phyloP scores from a whole-genome alignment of 805 yeast species.

The Brettanomyces naardenensis region DNA sequence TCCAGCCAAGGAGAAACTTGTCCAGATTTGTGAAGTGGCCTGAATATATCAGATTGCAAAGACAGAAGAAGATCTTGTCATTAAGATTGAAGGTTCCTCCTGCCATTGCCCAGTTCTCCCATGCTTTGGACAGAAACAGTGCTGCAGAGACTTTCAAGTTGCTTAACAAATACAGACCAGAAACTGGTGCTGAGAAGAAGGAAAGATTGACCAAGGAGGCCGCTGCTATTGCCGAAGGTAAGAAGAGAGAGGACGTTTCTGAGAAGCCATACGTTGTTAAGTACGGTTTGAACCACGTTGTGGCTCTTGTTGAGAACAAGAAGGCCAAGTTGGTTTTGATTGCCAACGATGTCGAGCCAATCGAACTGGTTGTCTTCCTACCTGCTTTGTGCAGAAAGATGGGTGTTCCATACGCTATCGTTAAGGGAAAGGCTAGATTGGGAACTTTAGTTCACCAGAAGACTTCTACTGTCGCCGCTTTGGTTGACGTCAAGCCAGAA shows the following conservation, averaged over 20 bases:
- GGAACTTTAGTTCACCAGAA: conserved; percentile 97
- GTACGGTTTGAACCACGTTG: conserved; percentile 99
- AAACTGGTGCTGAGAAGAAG: conserved; percentile 95
- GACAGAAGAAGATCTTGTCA: conserved; percentile 95
- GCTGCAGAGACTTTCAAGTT: conserved; percentile 96
- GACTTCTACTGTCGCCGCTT: conserved; percentile 95
- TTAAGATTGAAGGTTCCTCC: conserved; percentile 99
- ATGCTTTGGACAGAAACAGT: conserved; percentile 96
- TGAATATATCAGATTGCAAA: conserved; percentile 94
- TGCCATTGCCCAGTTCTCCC: conserved; percentile 92
- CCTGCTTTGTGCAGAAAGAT: conserved; percentile 99
- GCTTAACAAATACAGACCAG: conserved; percentile 99
- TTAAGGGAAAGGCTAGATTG: conserved; percentile 97
- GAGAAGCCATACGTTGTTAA: conserved; percentile 95
- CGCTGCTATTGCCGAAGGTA: conserved; percentile 97
- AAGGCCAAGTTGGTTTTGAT: conserved; percentile 95
- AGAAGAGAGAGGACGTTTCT: conserved; percentile 92
- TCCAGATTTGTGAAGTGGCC: conserved; percentile 99
- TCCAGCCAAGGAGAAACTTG: conserved; percentile 94
- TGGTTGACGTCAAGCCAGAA: conserved; percentile 90
- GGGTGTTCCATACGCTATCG: conserved; percentile 99
- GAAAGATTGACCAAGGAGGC: conserved; percentile 99
- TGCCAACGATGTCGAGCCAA: conserved; percentile 99
- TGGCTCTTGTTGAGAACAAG: conserved; percentile 94
- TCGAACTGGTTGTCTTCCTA: conserved; percentile 92